Conservation (phyloP, 2,329 filamentous ascomycete genomes). For the Zymoseptoria passerinii region DNA sequence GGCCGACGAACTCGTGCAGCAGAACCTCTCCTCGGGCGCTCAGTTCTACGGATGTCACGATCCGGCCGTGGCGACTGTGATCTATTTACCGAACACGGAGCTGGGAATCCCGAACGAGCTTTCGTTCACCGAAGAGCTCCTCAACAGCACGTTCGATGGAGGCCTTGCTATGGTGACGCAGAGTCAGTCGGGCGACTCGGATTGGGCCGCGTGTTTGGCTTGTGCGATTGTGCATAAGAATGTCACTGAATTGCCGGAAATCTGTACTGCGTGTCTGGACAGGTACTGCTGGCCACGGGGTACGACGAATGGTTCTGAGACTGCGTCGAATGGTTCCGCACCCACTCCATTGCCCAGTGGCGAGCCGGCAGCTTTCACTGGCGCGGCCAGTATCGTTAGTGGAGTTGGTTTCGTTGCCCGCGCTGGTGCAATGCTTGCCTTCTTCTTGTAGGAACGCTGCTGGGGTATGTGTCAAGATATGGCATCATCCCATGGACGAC, state of each 20-base stretch:
- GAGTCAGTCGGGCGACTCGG: background rate
- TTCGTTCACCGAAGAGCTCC: background rate
- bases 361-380: background rate
- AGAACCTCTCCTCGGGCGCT: constrained; percentile 7
- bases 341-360: background rate
- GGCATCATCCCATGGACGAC: no score
- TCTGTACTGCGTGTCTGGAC: constrained; percentile 5
- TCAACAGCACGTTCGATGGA: constrained; percentile 4
- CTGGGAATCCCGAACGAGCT: background rate
- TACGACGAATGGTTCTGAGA: background rate
- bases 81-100: constrained; percentile 9
- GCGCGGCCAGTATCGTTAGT: background rate
- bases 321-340: background rate
- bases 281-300: constrained; percentile 8
- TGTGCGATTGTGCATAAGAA: constrained; percentile 11
- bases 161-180: constrained; percentile 8
- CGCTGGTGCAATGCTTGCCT: background rate
- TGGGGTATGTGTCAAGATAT: no score
- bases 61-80: constrained; percentile 2
- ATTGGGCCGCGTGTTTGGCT: constrained; percentile 9
- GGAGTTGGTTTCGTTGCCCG: background rate
- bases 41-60: constrained; percentile 11
- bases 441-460: background rate
- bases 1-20: background rate
- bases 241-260: constrained; percentile 2